Evolutionary conservation across 805 yeast genomes (phyloP).

Genomic region (Ogataea ramenticola): DNA sequence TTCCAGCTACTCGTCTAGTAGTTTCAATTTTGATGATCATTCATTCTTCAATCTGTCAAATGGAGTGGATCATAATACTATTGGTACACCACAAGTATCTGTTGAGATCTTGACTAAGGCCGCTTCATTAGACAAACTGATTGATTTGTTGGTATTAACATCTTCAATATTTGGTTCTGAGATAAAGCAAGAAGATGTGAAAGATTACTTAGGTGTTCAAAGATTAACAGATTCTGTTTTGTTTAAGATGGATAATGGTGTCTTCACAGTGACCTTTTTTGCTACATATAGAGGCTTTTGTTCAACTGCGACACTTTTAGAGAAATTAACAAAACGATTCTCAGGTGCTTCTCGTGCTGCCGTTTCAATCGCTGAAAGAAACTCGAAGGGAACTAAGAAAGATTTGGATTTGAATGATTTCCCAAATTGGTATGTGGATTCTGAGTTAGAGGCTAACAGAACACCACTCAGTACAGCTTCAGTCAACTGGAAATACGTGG

Average conservation of each 20-base stretch:
- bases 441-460: slow-evolving; percentile 9
- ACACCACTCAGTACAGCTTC: slow-evolving; percentile 32
- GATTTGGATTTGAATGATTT: slow-evolving; percentile 7
- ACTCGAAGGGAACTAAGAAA: background rate
- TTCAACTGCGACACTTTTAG: slow-evolving; percentile 45
- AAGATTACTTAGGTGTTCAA: slow-evolving; percentile 26
- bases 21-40: slow-evolving; percentile 26
- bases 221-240: slow-evolving; percentile 13
- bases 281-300: slow-evolving; percentile 64
- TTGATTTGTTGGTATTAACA: slow-evolving; percentile 74
- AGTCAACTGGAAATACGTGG: slow-evolving; percentile 58
- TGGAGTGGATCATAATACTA: background rate
- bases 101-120: slow-evolving; percentile 36
- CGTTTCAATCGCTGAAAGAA: slow-evolving; percentile 32
- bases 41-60: slow-evolving; percentile 14
- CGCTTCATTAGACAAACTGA: slow-evolving; percentile 66
- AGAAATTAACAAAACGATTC: slow-evolving; percentile 47
- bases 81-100: background rate
- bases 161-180: slow-evolving; percentile 46
- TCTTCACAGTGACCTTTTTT: slow-evolving; percentile 60
- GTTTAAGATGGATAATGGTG: slow-evolving; percentile 55
- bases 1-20: slow-evolving; percentile 27
- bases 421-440: slow-evolving; percentile 48
- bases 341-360: slow-evolving; percentile 60
- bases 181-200: slow-evolving; percentile 36